phyloP scores from a whole-genome alignment of 352 stramenopile species.

The Phytophthora tentaculata region DNA sequence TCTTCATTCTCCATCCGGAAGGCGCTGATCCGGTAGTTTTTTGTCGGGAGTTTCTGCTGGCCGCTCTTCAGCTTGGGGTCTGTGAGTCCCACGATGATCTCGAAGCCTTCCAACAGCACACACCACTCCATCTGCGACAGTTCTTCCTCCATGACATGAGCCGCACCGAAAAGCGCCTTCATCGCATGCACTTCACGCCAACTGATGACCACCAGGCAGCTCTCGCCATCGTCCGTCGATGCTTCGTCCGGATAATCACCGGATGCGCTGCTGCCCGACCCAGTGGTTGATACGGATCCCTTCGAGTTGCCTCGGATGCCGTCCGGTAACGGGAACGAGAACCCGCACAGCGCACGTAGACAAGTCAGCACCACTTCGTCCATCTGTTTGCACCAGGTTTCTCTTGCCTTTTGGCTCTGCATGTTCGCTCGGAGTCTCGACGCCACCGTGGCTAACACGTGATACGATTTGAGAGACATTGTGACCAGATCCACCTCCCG shows the following conservation, averaged over 20 bases:
- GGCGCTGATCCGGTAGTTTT: conserved; percentile 73
- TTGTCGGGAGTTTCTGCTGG: conserved; percentile 77
- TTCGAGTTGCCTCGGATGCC: conserved; percentile 60
- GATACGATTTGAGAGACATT: conserved; percentile 86
- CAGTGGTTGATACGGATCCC: conserved; percentile 40
- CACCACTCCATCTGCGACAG: conserved; percentile 80
- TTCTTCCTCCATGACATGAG: conserved; percentile 89
- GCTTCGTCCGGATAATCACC: conserved; percentile 48
- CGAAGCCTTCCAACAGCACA: conserved; percentile 76
- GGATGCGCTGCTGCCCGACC: conserved; percentile 17
- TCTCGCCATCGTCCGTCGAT: conserved; percentile 62
- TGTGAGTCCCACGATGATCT: conserved; percentile 81
- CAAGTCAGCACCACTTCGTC: conserved; percentile 78
- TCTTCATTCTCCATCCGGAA: conserved; percentile 87
- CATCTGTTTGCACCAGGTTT: conserved; percentile 62
- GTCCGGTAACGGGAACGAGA: conserved; percentile 81
- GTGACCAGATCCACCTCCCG: conserved; percentile 84
- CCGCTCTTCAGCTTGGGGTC: conserved; percentile 76
- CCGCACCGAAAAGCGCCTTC: conserved; percentile 84
- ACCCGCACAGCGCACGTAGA: conserved; percentile 74
- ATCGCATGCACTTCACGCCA: conserved; percentile 90
- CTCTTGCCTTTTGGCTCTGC: conserved; percentile 36
- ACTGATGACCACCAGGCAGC: conserved; percentile 66
- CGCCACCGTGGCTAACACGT: conserved; percentile 79
- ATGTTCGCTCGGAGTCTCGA: conserved; percentile 72